Conservation (phyloP, 2,329 filamentous ascomycete genomes). For the Beauveria asiatica region DNA sequence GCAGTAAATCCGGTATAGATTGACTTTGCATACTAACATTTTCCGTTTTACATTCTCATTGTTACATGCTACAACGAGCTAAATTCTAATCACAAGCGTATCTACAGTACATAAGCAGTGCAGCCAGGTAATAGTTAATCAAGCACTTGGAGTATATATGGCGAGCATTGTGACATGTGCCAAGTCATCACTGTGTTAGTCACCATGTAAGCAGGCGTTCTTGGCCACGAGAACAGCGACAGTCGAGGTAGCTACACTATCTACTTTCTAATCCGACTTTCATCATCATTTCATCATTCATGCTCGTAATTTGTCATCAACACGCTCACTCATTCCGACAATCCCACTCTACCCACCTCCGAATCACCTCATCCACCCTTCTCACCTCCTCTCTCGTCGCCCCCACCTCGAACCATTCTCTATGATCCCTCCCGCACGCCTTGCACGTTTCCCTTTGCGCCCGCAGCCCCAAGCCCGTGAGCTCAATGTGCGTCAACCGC, state of each 20-base stretch:
- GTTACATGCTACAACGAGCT: too few species aligned
- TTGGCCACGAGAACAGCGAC: too few species aligned
- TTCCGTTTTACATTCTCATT: too few species aligned
- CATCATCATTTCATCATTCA: not conserved
- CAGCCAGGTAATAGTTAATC: too few species aligned
- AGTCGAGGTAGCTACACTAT: too few species aligned
- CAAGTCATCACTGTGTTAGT: too few species aligned
- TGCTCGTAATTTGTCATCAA: not conserved
- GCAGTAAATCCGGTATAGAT: not conserved
- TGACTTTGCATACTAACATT: not conserved
- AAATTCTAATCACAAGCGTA: too few species aligned
- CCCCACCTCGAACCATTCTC: constrained; percentile 92
- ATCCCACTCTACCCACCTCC: constrained; percentile 81
- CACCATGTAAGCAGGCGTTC: too few species aligned
- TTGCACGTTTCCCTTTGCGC: constrained; percentile 53
- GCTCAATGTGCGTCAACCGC: constrained; percentile 80
- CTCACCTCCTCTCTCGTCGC: constrained; percentile 62
- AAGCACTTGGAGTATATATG: too few species aligned
- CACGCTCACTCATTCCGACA: not conserved
- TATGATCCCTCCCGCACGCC: constrained; percentile 74
- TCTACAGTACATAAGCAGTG: too few species aligned
- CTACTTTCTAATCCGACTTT: too few species aligned
- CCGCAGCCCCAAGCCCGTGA: constrained; percentile 53
- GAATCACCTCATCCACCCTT: constrained; percentile 59
- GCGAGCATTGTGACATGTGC: too few species aligned